phyloP scores from a whole-genome alignment of 306 rosid genomes.

The Ziziphus jujuba region DNA sequence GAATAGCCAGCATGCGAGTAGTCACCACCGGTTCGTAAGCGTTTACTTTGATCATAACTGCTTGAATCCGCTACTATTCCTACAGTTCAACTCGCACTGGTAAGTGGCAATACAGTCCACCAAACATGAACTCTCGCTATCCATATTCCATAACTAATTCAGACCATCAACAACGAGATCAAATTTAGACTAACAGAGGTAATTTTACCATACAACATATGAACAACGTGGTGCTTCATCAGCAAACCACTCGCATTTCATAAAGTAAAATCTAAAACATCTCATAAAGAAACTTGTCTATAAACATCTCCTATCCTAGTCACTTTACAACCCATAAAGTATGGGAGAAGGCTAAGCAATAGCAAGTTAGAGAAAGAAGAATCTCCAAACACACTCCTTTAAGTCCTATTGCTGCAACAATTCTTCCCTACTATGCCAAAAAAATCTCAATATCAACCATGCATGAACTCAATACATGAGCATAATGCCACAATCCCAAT shows the following conservation, averaged over 20 bases:
- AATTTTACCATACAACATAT: too few relatives aligned
- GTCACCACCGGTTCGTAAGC: conserved; percentile 82
- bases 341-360: neutral
- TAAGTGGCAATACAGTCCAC: neutral
- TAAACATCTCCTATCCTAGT: too few relatives aligned
- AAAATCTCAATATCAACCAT: too few relatives aligned
- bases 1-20: conserved; percentile 75
- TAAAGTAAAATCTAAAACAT: neutral
- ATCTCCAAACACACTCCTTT: too few relatives aligned
- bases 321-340: too few relatives aligned
- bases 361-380: neutral
- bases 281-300: neutral
- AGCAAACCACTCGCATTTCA: neutral
- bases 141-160: neutral
- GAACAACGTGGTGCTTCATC: neutral
- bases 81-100: conserved; percentile 35
- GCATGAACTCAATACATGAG: too few relatives aligned
- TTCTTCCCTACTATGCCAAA: too few relatives aligned
- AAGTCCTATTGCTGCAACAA: too few relatives aligned
- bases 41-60: conserved; percentile 80
- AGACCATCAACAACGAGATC: neutral
- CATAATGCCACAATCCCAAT: too few relatives aligned
- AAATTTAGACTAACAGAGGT: too few relatives aligned
- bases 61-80: conserved; percentile 79
- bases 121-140: neutral